Conservation (phyloP, 352 stramenopile genomes). For the Peronospora farinosa region DNA sequence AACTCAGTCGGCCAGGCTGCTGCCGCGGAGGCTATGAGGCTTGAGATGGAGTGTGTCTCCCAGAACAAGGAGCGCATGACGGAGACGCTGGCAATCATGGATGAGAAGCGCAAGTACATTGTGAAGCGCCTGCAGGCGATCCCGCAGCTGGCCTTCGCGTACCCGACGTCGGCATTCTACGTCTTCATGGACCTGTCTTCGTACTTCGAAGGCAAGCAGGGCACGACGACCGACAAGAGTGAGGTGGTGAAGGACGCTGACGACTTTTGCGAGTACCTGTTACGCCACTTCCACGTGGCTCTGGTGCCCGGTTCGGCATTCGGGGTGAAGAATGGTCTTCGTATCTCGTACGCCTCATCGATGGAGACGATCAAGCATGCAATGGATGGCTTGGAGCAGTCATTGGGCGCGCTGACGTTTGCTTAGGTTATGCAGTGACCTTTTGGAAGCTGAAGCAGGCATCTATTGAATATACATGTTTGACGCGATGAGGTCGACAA, state of each 20-base stretch:
- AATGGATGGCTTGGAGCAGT: slow-evolving; percentile 62
- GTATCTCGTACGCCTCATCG: slow-evolving; percentile 96
- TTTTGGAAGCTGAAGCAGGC: background rate
- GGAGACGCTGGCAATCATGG: slow-evolving; percentile 44
- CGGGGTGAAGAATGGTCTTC: slow-evolving; percentile 87
- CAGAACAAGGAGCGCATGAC: slow-evolving; percentile 49
- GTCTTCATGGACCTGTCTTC: slow-evolving; percentile 88
- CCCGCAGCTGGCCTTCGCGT: slow-evolving; percentile 66
- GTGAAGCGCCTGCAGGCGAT: slow-evolving; percentile 81
- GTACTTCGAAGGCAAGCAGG: slow-evolving; percentile 68
- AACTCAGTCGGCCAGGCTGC: slow-evolving; percentile 89
- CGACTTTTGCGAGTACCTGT: slow-evolving; percentile 89
- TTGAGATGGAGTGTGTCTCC: slow-evolving; percentile 66
- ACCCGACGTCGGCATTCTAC: slow-evolving; percentile 94
- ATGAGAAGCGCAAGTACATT: slow-evolving; percentile 89
- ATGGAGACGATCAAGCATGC: slow-evolving; percentile 79
- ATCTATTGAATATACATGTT: too few relatives aligned
- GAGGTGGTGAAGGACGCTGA: slow-evolving; percentile 48
- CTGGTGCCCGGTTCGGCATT: slow-evolving; percentile 94
- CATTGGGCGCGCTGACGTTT: slow-evolving; percentile 43
- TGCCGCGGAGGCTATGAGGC: slow-evolving; percentile 83
- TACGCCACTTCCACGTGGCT: slow-evolving; percentile 89
- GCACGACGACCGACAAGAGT: slow-evolving; percentile 31
- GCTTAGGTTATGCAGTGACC: background rate
- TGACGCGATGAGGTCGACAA: too few relatives aligned